These are phyloP conservation scores for Cnidoscolus chayamansa DNA, from an alignment of 441 rosid species.

Conservation along the genomic window DNA sequence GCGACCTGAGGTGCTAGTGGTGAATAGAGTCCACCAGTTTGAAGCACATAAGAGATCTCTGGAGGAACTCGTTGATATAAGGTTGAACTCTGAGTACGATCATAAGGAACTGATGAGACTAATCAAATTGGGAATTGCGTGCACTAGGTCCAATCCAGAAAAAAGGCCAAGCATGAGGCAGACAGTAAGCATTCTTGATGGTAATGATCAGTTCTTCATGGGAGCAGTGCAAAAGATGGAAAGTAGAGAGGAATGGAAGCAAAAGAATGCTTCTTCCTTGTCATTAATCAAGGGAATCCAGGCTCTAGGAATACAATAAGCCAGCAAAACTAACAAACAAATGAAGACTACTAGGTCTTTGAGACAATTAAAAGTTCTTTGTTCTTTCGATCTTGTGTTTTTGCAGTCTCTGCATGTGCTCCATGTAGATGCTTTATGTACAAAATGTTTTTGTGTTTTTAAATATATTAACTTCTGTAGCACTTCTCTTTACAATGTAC, in stretches of 20 bases:
- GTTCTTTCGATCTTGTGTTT: conserved; percentile 3
- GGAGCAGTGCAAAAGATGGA: conserved; percentile 43
- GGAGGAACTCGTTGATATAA: conserved; percentile 56
- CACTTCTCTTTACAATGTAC: background rate
- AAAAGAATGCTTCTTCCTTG: conserved; percentile 53
- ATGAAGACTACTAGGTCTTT: conserved; percentile 3
- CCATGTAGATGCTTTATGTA: conserved; percentile 23
- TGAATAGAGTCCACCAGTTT: conserved; percentile 46
- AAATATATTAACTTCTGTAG: background rate
- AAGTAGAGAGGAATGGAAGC: conserved; percentile 59
- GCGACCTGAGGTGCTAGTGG: conserved; percentile 67
- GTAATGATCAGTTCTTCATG: conserved; percentile 47
- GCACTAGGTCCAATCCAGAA: conserved; percentile 72
- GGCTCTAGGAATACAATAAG: conserved; percentile 77
- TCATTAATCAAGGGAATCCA: conserved; percentile 70
- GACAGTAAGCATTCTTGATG: conserved; percentile 80
- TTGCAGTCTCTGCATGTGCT: conserved; percentile 18
- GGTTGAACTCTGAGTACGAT: conserved; percentile 47
- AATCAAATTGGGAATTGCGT: conserved; percentile 61
- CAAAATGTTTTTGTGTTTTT: conserved; percentile 15
- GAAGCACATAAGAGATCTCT: conserved; percentile 45
- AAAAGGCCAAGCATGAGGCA: conserved; percentile 76
- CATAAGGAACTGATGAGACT: conserved; percentile 49
- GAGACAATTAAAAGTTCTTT: conserved; percentile 4
- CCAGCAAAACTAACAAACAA: background rate